Conservation (phyloP, 2,329 filamentous ascomycete genomes). For the Parascedosporium putredinis region DNA sequence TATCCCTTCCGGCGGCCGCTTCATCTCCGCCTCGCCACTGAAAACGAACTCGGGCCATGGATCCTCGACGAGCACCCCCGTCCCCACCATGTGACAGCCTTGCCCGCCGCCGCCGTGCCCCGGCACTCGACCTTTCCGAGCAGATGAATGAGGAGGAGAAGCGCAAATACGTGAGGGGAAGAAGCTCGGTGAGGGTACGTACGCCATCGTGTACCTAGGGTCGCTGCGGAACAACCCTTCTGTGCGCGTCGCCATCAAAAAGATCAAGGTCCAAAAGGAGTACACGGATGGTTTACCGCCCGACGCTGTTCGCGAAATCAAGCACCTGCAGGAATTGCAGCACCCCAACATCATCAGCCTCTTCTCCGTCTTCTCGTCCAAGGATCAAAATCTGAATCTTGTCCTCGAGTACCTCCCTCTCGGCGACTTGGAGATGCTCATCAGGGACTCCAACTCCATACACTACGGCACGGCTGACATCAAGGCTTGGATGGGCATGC, state of each 20-base stretch:
- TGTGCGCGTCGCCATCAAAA: slow-evolving; percentile 80
- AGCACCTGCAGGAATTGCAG: slow-evolving; percentile 84
- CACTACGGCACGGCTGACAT: slow-evolving; percentile 82
- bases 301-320: slow-evolving; percentile 91
- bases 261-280: slow-evolving; percentile 78
- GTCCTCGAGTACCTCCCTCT: slow-evolving; percentile 88
- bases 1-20: slow-evolving; percentile 8
- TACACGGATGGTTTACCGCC: slow-evolving; percentile 87
- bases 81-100: slow-evolving; percentile 16
- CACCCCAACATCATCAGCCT: slow-evolving; percentile 95
- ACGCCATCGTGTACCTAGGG: slow-evolving; percentile 88
- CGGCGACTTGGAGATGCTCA: slow-evolving; percentile 92
- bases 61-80: slow-evolving; percentile 19
- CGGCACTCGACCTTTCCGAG: slow-evolving; percentile 55
- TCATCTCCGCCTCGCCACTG: slow-evolving; percentile 13
- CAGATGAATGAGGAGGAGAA: slow-evolving; percentile 75
- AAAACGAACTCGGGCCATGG: slow-evolving; percentile 18
- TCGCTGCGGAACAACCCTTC: slow-evolving; percentile 64
- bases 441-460: slow-evolving; percentile 69
- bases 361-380: slow-evolving; percentile 86
- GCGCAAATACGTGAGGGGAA: slow-evolving; percentile 87
- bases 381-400: slow-evolving; percentile 91
- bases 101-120: slow-evolving; percentile 21
- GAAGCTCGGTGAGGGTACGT: slow-evolving; percentile 92
- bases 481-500: slow-evolving; percentile 98